Evolutionary conservation across 139 green algal species (phyloP).

Genomic region (Coccomyxa sp.): DNA sequence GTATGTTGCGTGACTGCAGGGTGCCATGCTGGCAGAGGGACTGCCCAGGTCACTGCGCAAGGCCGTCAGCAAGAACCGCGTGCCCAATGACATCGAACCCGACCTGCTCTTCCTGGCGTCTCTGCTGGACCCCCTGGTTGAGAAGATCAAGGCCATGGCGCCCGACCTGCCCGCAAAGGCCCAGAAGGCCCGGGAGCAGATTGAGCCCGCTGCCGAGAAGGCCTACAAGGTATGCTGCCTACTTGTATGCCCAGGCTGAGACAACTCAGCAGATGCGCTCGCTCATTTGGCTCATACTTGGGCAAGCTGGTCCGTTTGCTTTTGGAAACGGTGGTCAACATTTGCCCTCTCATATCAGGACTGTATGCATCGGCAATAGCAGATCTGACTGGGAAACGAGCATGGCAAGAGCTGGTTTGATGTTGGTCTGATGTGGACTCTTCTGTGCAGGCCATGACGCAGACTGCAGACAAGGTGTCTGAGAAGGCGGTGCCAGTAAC

Average conservation of each 20-base stretch:
- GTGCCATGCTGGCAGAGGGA: constrained; percentile 13
- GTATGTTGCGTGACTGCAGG: not conserved
- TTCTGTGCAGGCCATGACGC: not conserved
- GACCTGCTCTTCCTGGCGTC: constrained; percentile 14
- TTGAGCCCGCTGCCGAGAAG: not conserved
- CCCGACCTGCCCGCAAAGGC: constrained; percentile 12
- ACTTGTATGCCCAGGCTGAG: not conserved
- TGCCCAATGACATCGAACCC: constrained; percentile 11
- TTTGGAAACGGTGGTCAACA: not conserved
- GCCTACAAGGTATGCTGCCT: not conserved
- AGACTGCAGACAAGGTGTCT: not conserved
- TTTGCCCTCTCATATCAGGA: not conserved
- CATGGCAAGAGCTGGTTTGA: not conserved
- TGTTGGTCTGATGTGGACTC: not conserved
- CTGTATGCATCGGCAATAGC: not conserved
- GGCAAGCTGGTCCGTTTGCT: not conserved
- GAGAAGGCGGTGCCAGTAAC: constrained; percentile 12
- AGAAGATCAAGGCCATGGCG: constrained; percentile 1
- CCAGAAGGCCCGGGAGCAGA: not conserved
- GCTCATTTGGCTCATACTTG: not conserved
- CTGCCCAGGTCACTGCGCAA: constrained; percentile 11
- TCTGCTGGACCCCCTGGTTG: constrained; percentile 13
- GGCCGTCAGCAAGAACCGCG: constrained; percentile 15
- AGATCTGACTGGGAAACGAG: not conserved
- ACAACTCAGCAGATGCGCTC: not conserved